Base-by-base conservation (phyloP, 768 basidiomycete genomes). In the Cubamyces sp. region DNA sequence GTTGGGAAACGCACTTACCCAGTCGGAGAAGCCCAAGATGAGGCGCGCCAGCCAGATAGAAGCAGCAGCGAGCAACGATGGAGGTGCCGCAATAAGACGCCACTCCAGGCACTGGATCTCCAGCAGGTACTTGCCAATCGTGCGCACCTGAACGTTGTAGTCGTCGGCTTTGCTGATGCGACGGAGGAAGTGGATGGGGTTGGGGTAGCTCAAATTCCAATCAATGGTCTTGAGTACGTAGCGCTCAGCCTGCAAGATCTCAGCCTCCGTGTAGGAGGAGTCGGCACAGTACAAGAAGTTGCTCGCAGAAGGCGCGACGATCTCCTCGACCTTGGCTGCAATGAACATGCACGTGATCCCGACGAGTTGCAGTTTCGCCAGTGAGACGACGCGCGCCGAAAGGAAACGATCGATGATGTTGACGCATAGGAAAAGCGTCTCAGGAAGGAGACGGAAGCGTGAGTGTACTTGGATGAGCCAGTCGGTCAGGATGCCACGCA, bases 381-480 rank as follows among this genome's bases (percentile, higher is more conserved):
- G 75, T 2, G 85, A 85, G 34, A 87, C 83, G 54, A 83, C 80
- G 16, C 85, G 81, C 2, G 77, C 75, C 41, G 84, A 84, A 30
- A 87, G 79, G 78, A 87, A 86, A 49, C 86, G 83, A 73, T 87
- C 86, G 70, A 87, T 81, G 70, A 97, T 86, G 79, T 97, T 96
- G 66, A 87, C 80, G 69, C 87, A 87, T 60, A 96, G 84, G 79
- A 96, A 96, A 58, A 97, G 85, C 0, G 96, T 96, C 75, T 98
- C 95, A 16, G 92, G 91, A 11, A 92, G 80, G 30, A 97, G 82
- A 57, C 86, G 85, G 81, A 95, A 96, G 66, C 88, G 88, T 52
- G 83, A 82, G 72, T 97, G 96, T 16, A 96, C 88, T 75, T 95
- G 92, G 65, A 97, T 86, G 61, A 98, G 81, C 94, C 94, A 97